These are phyloP conservation scores for Syncephalastrum contaminatum DNA, from an alignment of 371 early-diverging fungal genomes.

Conservation along the genomic window DNA sequence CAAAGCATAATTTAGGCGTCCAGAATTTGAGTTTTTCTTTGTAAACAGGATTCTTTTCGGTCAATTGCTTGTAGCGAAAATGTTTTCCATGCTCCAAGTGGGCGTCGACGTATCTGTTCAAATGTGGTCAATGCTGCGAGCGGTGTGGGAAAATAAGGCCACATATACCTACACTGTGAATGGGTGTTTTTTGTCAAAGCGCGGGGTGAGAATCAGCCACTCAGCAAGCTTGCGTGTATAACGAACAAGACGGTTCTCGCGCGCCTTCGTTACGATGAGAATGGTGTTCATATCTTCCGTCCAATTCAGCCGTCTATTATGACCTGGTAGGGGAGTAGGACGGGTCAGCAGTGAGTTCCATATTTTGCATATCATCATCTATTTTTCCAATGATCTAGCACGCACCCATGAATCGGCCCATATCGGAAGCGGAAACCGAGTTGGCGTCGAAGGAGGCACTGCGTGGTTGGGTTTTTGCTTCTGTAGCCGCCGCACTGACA, in stretches of 20 bases:
- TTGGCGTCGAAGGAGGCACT: background rate
- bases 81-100: constrained; percentile 51
- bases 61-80: constrained; percentile 53
- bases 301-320: constrained; percentile 22
- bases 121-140: background rate
- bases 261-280: constrained; percentile 85
- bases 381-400: background rate
- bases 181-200: constrained; percentile 48
- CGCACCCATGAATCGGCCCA: background rate
- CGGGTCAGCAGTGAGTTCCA: too few relatives aligned
- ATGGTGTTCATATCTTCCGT: constrained; percentile 56
- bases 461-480: constrained; percentile 1
- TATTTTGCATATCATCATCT: background rate
- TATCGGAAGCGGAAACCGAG: background rate
- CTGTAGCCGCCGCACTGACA: constrained; percentile 1
- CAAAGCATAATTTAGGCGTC: constrained; percentile 71
- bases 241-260: constrained; percentile 67
- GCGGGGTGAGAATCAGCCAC: constrained; percentile 70
- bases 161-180: constrained; percentile 57
- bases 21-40: constrained; percentile 65
- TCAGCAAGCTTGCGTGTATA: constrained; percentile 75
- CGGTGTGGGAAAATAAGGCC: background rate
- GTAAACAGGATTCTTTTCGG: constrained; percentile 39
- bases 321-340: too few relatives aligned
- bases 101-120: constrained; percentile 60